Evolutionary conservation across 805 yeast genomes (phyloP).

Genomic region (Wickerhamomyces canadensis): DNA sequence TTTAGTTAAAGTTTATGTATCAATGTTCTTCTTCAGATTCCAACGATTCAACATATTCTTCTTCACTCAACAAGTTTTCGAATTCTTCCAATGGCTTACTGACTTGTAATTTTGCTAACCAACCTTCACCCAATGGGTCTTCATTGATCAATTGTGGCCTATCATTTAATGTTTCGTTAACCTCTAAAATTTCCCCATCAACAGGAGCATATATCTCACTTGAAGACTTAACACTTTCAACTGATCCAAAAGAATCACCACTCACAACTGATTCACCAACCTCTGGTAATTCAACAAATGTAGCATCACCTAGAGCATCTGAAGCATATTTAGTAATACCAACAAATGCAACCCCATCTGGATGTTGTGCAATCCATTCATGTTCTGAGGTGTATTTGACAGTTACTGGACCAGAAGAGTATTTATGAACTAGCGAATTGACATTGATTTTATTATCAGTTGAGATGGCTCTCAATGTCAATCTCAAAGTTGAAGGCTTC

Average conservation of each 20-base stretch:
- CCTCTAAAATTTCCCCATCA: constrained; percentile 66
- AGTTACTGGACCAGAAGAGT: constrained; percentile 19
- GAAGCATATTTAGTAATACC: constrained; percentile 96
- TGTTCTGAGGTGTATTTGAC: constrained; percentile 82
- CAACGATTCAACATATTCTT: constrained; percentile 30
- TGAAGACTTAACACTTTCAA: constrained; percentile 92
- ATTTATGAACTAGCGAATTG: constrained; percentile 17
- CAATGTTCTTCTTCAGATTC: constrained; percentile 14
- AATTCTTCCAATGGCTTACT: constrained; percentile 42
- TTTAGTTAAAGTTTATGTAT: neutral
- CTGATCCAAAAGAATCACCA: constrained; percentile 87
- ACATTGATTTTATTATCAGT: constrained; percentile 18
- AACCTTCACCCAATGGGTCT: constrained; percentile 92
- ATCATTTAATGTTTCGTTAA: constrained; percentile 60
- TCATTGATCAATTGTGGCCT: constrained; percentile 74
- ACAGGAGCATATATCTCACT: constrained; percentile 90
- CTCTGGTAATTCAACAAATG: constrained; percentile 87
- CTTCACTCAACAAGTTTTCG: constrained; percentile 51
- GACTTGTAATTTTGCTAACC: constrained; percentile 79
- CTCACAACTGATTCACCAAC: constrained; percentile 52
- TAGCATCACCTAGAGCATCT: constrained; percentile 95
- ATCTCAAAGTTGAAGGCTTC: constrained; percentile 15
- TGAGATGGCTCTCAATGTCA: constrained; percentile 20
- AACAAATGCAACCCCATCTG: constrained; percentile 77
- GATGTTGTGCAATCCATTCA: constrained; percentile 89